Conservation (phyloP, 2,329 filamentous ascomycete species). For the Ophiostoma himal-ulmi region DNA sequence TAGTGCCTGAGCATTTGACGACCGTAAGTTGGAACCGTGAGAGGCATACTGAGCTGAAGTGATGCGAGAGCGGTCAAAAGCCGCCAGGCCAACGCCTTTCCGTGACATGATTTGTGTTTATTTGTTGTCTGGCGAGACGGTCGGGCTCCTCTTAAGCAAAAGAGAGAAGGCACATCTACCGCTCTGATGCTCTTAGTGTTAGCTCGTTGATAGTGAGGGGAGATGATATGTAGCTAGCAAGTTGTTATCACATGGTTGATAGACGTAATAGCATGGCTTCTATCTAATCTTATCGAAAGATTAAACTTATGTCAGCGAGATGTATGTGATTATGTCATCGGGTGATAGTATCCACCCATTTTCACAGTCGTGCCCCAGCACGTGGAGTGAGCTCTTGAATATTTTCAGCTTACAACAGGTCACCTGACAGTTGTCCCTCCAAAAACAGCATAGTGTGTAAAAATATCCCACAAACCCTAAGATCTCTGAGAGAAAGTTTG, state of each 20-base stretch:
- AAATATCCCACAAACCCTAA: conserved; percentile 26
- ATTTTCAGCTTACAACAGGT: background rate
- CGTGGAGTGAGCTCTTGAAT: background rate
- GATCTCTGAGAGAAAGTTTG: conserved; percentile 18
- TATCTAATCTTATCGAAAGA: background rate
- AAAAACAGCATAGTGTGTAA: conserved; percentile 20
- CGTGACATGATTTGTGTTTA: conserved; percentile 56
- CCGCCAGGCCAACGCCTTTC: conserved; percentile 83
- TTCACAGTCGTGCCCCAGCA: background rate
- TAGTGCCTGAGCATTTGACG: conserved; percentile 75
- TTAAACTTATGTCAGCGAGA: background rate
- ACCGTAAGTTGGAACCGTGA: conserved; percentile 82
- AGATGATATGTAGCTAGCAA: background rate
- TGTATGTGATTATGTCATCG: background rate
- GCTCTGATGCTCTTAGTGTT: background rate
- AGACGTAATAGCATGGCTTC: background rate
- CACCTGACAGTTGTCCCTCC: conserved; percentile 5
- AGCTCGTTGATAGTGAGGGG: background rate
- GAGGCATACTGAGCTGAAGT: conserved; percentile 84
- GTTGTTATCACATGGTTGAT: background rate
- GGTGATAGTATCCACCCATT: background rate
- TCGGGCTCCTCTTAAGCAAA: too few species aligned
- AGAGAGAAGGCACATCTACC: background rate
- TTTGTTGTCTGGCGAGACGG: background rate
- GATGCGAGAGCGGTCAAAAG: conserved; percentile 79